Evolutionary conservation across 148 eudicot genomes (phyloP), one percentile per base, ranked within the genome.

Genomic region (Tetragonia tetragonoides): DNA sequence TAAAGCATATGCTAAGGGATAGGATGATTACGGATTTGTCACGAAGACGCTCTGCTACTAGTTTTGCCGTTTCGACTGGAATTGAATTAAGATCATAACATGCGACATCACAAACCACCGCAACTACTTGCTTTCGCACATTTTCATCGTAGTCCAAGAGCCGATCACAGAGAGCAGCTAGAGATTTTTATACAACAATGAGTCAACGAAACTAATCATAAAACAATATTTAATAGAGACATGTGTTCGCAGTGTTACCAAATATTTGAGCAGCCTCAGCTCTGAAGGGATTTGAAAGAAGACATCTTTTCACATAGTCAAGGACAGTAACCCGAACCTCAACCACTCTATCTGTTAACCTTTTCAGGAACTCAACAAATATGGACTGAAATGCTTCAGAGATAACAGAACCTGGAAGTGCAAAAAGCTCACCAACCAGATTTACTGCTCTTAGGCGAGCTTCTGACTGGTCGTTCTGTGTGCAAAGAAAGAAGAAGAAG

Each of bases 111-210:
- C 93, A 91, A 42, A 91, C 87, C 18, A 91, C 98, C 72, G 87
- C 87, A 77, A 95, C 98, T 82, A 91, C 99, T 93, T 89, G 93
- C 84, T 89, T 93, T 60, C 98, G 95, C 65, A 93, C 90, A 86
- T 84, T 93, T 83, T 95, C 98, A 81, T 95, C 99, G 77, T 91
- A 89, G 84, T 95, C 99, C 91, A 95, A 81, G 82, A 95, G 89
- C 83, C 98, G 94, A 79, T 95, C 98, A 78, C 90, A 80, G 7
- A 95, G 90, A 23, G 97, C 87, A 87, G 88, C 99, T 95, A 81
- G 77, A 85, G 79, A 77, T 78, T 78, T 73, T 68, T 62, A 60
- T 49, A 72, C 23, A 15, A 68, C 64, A 44, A 28, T 51, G 77
- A 40, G 42, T 23, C 34, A 42, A 68, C 49, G 37, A 81, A 17